Evolutionary conservation across 495 filamentous ascomycete genomes (phyloP).

Genomic region (Tuber microsphaerosporum): DNA sequence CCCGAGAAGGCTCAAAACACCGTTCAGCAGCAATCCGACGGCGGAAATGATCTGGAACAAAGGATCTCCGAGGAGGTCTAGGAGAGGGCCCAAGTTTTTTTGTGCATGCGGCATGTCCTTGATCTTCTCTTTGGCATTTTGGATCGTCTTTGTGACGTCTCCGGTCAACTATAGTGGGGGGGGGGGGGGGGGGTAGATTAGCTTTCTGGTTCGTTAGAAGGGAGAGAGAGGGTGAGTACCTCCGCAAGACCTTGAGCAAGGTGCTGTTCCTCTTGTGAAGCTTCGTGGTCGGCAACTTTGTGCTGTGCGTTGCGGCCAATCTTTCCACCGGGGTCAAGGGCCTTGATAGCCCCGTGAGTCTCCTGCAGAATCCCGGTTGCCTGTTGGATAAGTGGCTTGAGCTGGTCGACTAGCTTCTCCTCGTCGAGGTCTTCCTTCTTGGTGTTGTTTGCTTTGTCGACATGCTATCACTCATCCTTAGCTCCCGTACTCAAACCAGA

Average conservation of each 20-base stretch:
- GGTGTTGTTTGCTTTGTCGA: conserved; percentile 72
- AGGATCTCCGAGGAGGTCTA: conserved; percentile 73
- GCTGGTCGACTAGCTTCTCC: conserved; percentile 73
- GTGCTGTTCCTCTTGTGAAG: conserved; percentile 75
- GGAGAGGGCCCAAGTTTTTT: conserved; percentile 85
- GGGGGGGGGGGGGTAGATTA: too few species aligned
- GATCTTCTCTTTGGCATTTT: conserved; percentile 76
- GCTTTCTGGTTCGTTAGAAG: conserved; percentile 31
- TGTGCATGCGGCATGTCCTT: conserved; percentile 88
- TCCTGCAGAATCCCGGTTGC: conserved; percentile 73
- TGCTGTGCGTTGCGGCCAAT: conserved; percentile 82
- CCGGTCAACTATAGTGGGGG: conserved; percentile 47
- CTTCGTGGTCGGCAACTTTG: conserved; percentile 70
- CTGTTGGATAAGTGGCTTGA: conserved; percentile 82
- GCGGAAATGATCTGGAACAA: conserved; percentile 89
- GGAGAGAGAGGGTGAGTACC: conserved; percentile 50
- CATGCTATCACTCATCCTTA: conserved; percentile 49
- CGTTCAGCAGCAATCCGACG: conserved; percentile 73
- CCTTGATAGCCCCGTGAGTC: conserved; percentile 82
- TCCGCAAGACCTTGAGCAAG: conserved; percentile 81
- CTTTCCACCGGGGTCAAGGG: conserved; percentile 79
- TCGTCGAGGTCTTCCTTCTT: conserved; percentile 90
- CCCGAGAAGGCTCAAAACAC: conserved; percentile 76
- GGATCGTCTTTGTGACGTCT: conserved; percentile 65
- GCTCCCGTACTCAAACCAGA: conserved; percentile 13